A percentile compares a stretch with the other conserved stretches of the same genome.
phyloP scores from a whole-genome alignment of 345 rosid species.

The Eucalyptus polyanthemos region DNA sequence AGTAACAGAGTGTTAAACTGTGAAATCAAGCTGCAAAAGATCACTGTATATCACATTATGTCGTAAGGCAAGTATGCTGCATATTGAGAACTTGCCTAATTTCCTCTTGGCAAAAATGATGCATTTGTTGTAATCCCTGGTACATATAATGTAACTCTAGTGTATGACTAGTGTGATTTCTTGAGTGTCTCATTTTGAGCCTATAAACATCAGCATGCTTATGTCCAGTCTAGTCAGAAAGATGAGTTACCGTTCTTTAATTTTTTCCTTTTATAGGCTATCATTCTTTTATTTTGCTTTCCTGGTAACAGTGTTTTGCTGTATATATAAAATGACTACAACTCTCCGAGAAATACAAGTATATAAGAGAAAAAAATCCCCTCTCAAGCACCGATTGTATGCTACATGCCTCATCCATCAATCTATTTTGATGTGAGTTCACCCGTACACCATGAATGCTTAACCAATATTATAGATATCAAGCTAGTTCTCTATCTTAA shows the following conservation, averaged over 20 bases:
- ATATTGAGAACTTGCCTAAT: not conserved
- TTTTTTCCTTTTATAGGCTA: not conserved
- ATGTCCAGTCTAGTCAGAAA: not conserved
- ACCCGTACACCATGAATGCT: not conserved
- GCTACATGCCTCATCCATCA: not conserved
- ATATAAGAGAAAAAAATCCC: not conserved
- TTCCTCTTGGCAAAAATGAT: not conserved
- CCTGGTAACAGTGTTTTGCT: not conserved
- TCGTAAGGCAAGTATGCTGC: not conserved
- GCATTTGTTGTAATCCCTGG: not conserved
- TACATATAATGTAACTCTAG: not conserved
- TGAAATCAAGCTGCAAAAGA: no score
- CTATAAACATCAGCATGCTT: not conserved
- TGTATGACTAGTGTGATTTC: not conserved
- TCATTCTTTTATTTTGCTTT: not conserved
- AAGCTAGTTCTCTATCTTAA: no score
- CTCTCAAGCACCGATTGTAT: not conserved
- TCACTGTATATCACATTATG: not conserved
- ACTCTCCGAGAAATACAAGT: not conserved
- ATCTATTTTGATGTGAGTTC: not conserved
- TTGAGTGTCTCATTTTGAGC: not conserved
- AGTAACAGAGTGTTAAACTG: not conserved
- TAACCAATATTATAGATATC: no score
- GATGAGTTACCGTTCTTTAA: not conserved
- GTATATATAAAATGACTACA: not conserved